Percentiles rank a stretch among this genome's conserved stretches.
phyloP scores from a whole-genome alignment of 2,329 filamentous ascomycete genomes.

The Calonectria crousiana region DNA sequence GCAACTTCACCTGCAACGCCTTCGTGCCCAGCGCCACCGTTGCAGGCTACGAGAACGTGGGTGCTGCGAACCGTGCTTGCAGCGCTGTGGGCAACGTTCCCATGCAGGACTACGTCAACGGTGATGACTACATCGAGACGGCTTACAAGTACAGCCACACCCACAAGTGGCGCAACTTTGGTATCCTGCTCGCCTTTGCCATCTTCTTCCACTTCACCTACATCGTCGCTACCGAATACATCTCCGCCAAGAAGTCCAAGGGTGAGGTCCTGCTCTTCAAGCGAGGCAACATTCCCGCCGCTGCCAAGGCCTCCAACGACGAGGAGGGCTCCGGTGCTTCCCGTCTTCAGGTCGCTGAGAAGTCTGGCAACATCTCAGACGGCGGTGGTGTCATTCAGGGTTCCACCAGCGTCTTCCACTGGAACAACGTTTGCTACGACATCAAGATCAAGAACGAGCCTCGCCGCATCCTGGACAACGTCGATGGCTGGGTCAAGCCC shows the following conservation, averaged over 20 bases:
- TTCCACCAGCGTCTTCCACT: conserved; percentile 69
- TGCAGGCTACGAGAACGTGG: conserved; percentile 46
- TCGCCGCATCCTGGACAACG: conserved; percentile 75
- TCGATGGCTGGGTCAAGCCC: conserved; percentile 82
- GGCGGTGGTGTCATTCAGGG: conserved; percentile 37
- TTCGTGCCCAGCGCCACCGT: conserved; percentile 43
- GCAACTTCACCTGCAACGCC: conserved; percentile 41
- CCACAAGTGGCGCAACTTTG: conserved; percentile 69
- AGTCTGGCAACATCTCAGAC: conserved; percentile 20
- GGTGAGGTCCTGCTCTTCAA: conserved; percentile 72
- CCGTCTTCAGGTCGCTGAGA: conserved; percentile 37
- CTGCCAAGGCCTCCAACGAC: conserved; percentile 34
- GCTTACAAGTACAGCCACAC: conserved; percentile 60
- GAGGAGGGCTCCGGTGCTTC: conserved; percentile 35
- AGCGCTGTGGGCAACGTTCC: conserved; percentile 60
- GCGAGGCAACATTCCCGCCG: conserved; percentile 50
- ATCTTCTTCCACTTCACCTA: conserved; percentile 62
- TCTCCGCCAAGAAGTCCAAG: conserved; percentile 65
- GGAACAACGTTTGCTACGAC: conserved; percentile 80
- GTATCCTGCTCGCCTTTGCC: conserved; percentile 66
- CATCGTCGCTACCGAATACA: conserved; percentile 62
- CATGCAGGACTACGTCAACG: conserved; percentile 58
- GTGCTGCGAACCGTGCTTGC: conserved; percentile 55
- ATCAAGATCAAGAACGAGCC: conserved; percentile 76
- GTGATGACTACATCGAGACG: conserved; percentile 59